These are phyloP conservation scores for Pseudocercospora pini-densiflorae DNA, from an alignment of 2,329 filamentous ascomycete species.

Conservation along the genomic window DNA sequence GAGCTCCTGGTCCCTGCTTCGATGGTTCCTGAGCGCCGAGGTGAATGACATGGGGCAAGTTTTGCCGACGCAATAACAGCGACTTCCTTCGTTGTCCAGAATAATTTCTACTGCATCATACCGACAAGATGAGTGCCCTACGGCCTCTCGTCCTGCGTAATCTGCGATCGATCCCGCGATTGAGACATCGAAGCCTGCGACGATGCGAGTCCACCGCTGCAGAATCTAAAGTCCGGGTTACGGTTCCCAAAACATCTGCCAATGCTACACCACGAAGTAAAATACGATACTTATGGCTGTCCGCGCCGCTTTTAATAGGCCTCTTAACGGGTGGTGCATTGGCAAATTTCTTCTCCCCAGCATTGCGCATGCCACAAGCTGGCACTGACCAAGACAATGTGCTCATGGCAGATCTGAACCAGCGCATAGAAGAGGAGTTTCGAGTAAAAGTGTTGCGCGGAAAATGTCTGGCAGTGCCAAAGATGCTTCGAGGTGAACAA, in stretches of 20 bases:
- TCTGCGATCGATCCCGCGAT: not conserved
- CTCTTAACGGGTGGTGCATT: not conserved
- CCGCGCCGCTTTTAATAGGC: not conserved
- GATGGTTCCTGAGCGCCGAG: not conserved
- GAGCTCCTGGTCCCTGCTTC: not conserved
- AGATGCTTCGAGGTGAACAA: constrained; percentile 36
- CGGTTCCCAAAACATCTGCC: not conserved
- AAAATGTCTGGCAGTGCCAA: constrained; percentile 46
- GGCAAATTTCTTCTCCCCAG: constrained; percentile 43
- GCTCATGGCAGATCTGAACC: constrained; percentile 48
- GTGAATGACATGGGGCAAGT: constrained; percentile 6
- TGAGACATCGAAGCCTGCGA: not conserved
- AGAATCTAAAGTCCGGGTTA: not conserved
- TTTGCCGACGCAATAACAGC: constrained; percentile 6
- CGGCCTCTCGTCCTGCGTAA: not conserved
- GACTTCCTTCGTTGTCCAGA: not conserved
- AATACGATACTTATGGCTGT: not conserved
- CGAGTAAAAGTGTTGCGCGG: constrained; percentile 53
- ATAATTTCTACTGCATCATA: not conserved
- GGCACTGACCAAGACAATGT: constrained; percentile 49
- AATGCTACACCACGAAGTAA: constrained; percentile 1
- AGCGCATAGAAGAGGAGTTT: constrained; percentile 52
- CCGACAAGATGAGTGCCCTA: not conserved
- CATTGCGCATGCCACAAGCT: constrained; percentile 45
- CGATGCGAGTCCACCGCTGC: not conserved